Evolutionary conservation across 2,329 filamentous ascomycete species (phyloP).

Genomic region (Talaromyces sp.): DNA sequence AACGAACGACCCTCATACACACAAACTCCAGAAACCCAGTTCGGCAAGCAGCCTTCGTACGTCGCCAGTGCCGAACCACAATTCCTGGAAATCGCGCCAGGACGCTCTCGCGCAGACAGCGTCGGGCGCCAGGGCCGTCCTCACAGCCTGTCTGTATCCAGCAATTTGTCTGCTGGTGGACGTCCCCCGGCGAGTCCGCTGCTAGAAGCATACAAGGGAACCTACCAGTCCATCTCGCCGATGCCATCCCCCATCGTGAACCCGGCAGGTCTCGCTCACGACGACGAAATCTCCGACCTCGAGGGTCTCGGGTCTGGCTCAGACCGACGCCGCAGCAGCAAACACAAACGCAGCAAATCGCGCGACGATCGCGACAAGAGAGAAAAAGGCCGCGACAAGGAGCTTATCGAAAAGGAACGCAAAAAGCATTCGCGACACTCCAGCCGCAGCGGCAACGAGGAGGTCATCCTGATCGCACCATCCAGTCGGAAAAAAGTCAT

Average conservation of each 20-base stretch:
- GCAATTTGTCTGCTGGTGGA: conserved; percentile 32
- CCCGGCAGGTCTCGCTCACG: conserved; percentile 46
- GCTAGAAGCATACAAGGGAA: conserved; percentile 86
- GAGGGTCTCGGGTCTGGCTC: conserved; percentile 32
- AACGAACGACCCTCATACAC: conserved; percentile 17
- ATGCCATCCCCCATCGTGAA: conserved; percentile 71
- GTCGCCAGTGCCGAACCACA: conserved; percentile 22
- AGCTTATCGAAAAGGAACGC: conserved; percentile 8
- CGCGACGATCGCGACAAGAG: conserved; percentile 12
- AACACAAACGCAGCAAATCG: conserved; percentile 1
- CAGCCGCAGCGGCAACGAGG: conserved; percentile 23
- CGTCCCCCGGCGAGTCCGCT: conserved; percentile 71
- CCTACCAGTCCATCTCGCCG: conserved; percentile 88
- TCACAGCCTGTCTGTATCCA: conserved; percentile 31
- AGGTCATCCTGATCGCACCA: conserved; percentile 33
- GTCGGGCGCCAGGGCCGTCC: conserved; percentile 14
- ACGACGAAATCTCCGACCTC: conserved; percentile 49
- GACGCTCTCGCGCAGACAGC: conserved; percentile 12
- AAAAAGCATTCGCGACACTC: conserved; percentile 21
- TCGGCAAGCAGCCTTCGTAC: conserved; percentile 21
- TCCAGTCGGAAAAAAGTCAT: conserved; percentile 55
- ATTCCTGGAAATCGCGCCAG: conserved; percentile 26
- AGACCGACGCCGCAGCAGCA: conserved; percentile 3
- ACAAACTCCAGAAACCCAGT: conserved; percentile 21
- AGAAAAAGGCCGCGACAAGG: conserved; percentile 3